These are phyloP conservation scores for Colletotrichum sp. DNA, from an alignment of 2,329 filamentous ascomycete species.

Conservation along the genomic window DNA sequence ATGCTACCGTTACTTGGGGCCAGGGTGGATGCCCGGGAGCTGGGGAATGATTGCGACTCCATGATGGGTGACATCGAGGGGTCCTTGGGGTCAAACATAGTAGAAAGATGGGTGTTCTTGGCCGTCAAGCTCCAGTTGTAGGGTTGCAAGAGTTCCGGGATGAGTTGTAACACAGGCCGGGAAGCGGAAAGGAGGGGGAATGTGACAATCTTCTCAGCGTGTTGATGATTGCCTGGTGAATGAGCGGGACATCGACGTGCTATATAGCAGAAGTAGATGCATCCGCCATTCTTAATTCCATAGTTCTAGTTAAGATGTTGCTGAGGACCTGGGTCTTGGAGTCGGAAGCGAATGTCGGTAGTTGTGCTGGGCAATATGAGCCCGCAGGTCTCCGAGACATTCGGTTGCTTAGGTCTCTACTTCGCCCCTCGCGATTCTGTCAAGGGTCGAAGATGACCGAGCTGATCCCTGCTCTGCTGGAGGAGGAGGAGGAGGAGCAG, in stretches of 20 bases:
- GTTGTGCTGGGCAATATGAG: not conserved
- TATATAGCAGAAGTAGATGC: not conserved
- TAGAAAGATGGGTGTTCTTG: not conserved
- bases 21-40: not conserved
- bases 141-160: not conserved
- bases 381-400: constrained; percentile 12
- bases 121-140: not conserved
- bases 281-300: not conserved
- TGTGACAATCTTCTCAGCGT: not conserved
- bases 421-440: not conserved
- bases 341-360: not conserved
- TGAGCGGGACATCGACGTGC: not conserved
- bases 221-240: not conserved
- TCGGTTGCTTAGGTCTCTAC: not conserved
- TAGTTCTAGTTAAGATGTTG: not conserved
- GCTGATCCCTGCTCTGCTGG: not conserved
- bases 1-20: not conserved
- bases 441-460: not conserved
- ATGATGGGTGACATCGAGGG: not conserved
- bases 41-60: not conserved
- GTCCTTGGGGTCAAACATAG: constrained; percentile 1
- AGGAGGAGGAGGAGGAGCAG: not conserved
- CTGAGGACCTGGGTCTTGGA: constrained; percentile 2
- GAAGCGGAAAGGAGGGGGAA: not conserved
- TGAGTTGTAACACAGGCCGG: not conserved